Evolutionary conservation across 129 eudicot genomes (phyloP).

Genomic region (Logfia minima): DNA sequence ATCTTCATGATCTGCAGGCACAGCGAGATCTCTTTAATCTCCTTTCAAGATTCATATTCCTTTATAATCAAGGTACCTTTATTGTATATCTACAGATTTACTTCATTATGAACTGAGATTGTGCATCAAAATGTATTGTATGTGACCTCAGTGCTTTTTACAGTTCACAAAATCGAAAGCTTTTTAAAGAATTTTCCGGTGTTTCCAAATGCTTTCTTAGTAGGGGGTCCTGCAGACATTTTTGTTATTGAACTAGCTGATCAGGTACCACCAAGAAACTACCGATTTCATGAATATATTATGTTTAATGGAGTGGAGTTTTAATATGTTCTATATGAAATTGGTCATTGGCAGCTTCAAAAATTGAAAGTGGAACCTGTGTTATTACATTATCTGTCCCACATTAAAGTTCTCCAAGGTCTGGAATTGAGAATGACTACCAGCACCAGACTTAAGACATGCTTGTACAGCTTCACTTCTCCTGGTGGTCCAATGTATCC

Average conservation of each 20-base stretch:
- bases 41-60: constrained; percentile 76
- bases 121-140: constrained; percentile 10
- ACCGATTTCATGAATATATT: neutral
- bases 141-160: constrained; percentile 15
- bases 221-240: constrained; percentile 80
- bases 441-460: constrained; percentile 82
- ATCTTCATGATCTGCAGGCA: constrained; percentile 45
- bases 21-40: constrained; percentile 92
- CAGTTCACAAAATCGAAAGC: constrained; percentile 71
- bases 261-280: constrained; percentile 52
- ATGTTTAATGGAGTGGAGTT: neutral
- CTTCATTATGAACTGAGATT: neutral
- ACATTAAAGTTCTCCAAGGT: constrained; percentile 75
- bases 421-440: constrained; percentile 80
- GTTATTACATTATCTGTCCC: constrained; percentile 79
- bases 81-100: neutral
- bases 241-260: constrained; percentile 84
- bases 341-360: constrained; percentile 55
- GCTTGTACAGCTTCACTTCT: constrained; percentile 95
- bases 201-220: constrained; percentile 76
- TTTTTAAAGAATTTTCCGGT: constrained; percentile 72
- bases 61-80: constrained; percentile 65
- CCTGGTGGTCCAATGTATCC: constrained; percentile 99
- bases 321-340: neutral
- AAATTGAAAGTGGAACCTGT: constrained; percentile 95